phyloP scores from a whole-genome alignment of 306 rosid genomes.

The Inga laurina region DNA sequence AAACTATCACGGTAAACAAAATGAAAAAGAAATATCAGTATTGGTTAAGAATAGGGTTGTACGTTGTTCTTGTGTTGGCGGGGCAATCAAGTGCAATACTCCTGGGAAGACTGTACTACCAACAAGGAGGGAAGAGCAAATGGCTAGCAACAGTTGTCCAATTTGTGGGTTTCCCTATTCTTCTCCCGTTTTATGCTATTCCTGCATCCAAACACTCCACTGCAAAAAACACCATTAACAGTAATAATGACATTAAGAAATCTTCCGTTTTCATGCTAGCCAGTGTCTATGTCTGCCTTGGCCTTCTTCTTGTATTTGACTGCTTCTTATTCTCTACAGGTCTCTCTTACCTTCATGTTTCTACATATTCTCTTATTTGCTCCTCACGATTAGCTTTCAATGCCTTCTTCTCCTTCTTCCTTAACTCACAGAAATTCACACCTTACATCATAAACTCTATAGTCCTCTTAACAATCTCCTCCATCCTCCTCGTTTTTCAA shows the following conservation, averaged over 20 bases:
- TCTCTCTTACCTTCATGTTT: slow-evolving; percentile 51
- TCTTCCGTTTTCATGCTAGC: slow-evolving; percentile 24
- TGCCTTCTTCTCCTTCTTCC: slow-evolving; percentile 62
- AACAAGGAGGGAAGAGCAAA: slow-evolving; percentile 44
- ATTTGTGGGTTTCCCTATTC: slow-evolving; percentile 43
- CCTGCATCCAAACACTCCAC: slow-evolving; percentile 24
- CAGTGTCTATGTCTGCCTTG: slow-evolving; percentile 35
- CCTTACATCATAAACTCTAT: slow-evolving; percentile 50
- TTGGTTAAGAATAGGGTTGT: slow-evolving; percentile 35
- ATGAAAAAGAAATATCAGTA: slow-evolving; percentile 2
- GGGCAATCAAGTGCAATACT: slow-evolving; percentile 41
- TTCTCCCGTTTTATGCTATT: slow-evolving; percentile 34
- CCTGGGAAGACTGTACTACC: slow-evolving; percentile 42
- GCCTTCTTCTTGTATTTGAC: slow-evolving; percentile 36
- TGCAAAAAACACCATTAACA: neutral
- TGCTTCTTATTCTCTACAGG: slow-evolving; percentile 44
- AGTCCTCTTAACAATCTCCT: slow-evolving; percentile 56
- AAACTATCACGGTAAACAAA: neutral
- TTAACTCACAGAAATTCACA: slow-evolving; percentile 56
- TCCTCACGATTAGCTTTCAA: slow-evolving; percentile 56
- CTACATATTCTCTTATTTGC: slow-evolving; percentile 51
- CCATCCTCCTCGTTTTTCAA: slow-evolving; percentile 47
- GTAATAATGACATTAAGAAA: slow-evolving; percentile 12
- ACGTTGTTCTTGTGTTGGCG: slow-evolving; percentile 22
- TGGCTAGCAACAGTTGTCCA: slow-evolving; percentile 42